Base-by-base conservation (phyloP, 2,329 filamentous ascomycete species). In the Leptographium procerum region DNA sequence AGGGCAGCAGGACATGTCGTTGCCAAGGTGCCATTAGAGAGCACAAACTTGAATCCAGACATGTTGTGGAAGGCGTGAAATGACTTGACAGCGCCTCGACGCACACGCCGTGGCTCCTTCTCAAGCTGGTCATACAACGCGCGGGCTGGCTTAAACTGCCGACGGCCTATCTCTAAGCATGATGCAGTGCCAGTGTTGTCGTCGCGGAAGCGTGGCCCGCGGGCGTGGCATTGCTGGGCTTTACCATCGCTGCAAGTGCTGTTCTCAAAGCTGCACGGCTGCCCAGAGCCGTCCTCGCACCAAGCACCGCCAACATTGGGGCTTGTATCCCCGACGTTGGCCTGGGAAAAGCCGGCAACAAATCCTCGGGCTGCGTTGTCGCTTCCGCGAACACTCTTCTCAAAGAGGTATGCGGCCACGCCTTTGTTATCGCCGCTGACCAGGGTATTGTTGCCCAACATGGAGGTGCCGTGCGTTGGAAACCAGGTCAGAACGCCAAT, bases 361-460 rank as follows among this genome's bases (percentile, higher is more conserved):
- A 95, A 95, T 13, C 79, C 80, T 1, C 81, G 75, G 0, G 82
- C 77, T 51, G 82, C 84, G 13, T 74, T 52, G 3, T 72, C 67
- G 31, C 79, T 75, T 6, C 73, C 74, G 47, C 73, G 71, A 58
- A 88, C 80, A 48, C 81, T 81, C 65, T 88, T 82, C 69, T 96
- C 91, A 62, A 96, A 88, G 7, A 95, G 76, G 65, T 86, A 83
- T 4, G 90, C 89, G 0, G 91, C 91, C 6, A 96, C 87, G 6
- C 91, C 91, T 73, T 96, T 96, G 76, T 96, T 96, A 70, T 96
- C 91, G 31, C 89, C 91, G 3, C 88, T 86, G 53, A 95, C 84
- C 8, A 95, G 77, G 0, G 90, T 95, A 72, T 95, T 95, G 73
- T 96, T 96, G 55, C 88, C 87, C 56, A 90, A 83, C 77, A 96